These are phyloP conservation scores for Cladophialophora chaetospira DNA, from an alignment of 2,329 filamentous ascomycete species.

Conservation along the genomic window DNA sequence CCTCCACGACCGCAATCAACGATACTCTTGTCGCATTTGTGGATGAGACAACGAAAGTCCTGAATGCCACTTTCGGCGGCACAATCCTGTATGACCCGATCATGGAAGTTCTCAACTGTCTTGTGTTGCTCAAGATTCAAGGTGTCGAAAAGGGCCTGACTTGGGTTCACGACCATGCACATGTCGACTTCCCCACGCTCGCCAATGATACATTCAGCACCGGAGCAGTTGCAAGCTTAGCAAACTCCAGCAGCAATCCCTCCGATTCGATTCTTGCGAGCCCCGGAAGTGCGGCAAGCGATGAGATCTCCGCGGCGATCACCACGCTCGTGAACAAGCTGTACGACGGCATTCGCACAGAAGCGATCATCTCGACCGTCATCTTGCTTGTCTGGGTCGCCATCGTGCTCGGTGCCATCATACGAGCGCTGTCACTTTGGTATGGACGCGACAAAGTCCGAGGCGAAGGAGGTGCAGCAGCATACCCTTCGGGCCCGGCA, in stretches of 20 bases:
- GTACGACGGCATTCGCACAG: constrained; percentile 67
- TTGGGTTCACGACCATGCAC: constrained; percentile 86
- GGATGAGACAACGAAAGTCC: constrained; percentile 69
- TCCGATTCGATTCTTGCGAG: constrained; percentile 73
- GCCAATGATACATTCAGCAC: constrained; percentile 79
- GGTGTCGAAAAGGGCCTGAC: constrained; percentile 85
- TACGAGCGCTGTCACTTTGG: constrained; percentile 66
- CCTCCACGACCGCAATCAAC: constrained; percentile 79
- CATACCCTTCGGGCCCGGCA: constrained; percentile 20
- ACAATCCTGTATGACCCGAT: constrained; percentile 80
- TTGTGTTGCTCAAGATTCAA: constrained; percentile 85
- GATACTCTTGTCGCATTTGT: constrained; percentile 82
- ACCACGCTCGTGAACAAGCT: constrained; percentile 69
- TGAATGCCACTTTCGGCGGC: constrained; percentile 77
- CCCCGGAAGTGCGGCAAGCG: constrained; percentile 70
- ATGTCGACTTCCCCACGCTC: constrained; percentile 77
- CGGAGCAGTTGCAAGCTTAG: constrained; percentile 65
- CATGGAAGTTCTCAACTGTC: constrained; percentile 76
- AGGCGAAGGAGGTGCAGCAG: constrained; percentile 58
- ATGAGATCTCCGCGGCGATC: constrained; percentile 80
- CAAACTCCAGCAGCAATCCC: constrained; percentile 54
- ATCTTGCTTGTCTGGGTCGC: constrained; percentile 77
- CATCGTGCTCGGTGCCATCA: constrained; percentile 72
- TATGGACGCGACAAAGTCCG: constrained; percentile 60
- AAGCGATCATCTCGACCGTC: constrained; percentile 76